Percentiles rank a stretch among this genome's conserved stretches.
These are phyloP conservation scores for Reutealis trisperma DNA, from an alignment of 345 rosid genomes.

Conservation along the genomic window DNA sequence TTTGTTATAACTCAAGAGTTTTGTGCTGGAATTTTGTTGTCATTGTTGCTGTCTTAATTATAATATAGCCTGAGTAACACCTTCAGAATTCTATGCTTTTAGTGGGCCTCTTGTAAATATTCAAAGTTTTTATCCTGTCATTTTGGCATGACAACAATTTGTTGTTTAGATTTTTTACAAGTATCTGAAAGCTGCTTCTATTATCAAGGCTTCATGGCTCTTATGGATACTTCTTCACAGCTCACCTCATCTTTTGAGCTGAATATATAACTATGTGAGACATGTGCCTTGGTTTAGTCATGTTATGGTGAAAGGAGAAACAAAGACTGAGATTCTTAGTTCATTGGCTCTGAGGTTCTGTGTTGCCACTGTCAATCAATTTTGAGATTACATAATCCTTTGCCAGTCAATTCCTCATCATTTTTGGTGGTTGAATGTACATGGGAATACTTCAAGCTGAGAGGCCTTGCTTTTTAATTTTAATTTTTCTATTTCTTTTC, in stretches of 20 bases:
- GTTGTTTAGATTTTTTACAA: slow-evolving; percentile 1
- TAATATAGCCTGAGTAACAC: background rate
- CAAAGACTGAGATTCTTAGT: background rate
- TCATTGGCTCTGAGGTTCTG: background rate
- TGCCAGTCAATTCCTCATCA: background rate
- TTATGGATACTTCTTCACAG: slow-evolving; percentile 5
- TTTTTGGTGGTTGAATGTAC: slow-evolving; percentile 1
- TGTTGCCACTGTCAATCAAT: background rate
- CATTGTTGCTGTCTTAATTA: background rate
- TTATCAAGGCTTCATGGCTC: slow-evolving; percentile 9
- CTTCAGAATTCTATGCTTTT: background rate
- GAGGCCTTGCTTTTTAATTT: slow-evolving; percentile 8
- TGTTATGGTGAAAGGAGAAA: background rate
- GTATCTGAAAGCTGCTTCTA: background rate
- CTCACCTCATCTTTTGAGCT: background rate
- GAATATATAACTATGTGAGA: background rate
- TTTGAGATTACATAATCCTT: background rate
- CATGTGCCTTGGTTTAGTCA: slow-evolving; percentile 1
- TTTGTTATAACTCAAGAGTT: background rate
- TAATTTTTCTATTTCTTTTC: background rate
- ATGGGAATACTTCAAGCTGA: slow-evolving; percentile 19
- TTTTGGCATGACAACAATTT: background rate
- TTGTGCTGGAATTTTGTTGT: background rate
- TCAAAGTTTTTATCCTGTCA: background rate
- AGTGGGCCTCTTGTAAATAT: background rate